These are phyloP conservation scores for Elongisporangium prolatum DNA, from an alignment of 352 stramenopile species.

Conservation along the genomic window DNA sequence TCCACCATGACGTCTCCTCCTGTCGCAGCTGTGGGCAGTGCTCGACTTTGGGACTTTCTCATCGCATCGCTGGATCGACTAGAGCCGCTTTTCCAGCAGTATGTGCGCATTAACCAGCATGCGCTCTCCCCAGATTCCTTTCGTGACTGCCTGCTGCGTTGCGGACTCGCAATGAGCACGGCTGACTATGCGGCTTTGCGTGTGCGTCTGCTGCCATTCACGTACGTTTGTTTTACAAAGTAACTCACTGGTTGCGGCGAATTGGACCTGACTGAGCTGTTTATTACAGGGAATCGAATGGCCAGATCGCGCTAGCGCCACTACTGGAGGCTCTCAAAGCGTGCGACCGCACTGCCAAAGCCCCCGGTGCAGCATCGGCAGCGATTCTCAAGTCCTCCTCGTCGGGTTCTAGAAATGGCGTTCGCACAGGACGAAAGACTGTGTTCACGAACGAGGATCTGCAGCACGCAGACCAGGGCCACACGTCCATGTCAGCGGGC, in stretches of 20 bases:
- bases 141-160: conserved; percentile 52
- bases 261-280: neutral
- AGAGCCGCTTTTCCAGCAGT: conserved; percentile 48
- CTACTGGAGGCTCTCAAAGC: conserved; percentile 46
- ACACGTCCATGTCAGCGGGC: conserved; percentile 1
- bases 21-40: conserved; percentile 36
- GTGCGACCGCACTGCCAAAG: conserved; percentile 39
- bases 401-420: conserved; percentile 2
- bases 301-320: conserved; percentile 29
- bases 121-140: conserved; percentile 54
- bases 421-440: conserved; percentile 59
- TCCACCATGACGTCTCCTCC: conserved; percentile 38
- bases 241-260: neutral
- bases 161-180: conserved; percentile 59
- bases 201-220: conserved; percentile 52
- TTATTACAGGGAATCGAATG: conserved; percentile 8
- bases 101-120: conserved; percentile 43
- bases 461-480: conserved; percentile 9
- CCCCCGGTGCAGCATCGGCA: conserved; percentile 1
- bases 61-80: conserved; percentile 44
- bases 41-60: conserved; percentile 60
- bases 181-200: conserved; percentile 64
- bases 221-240: conserved; percentile 24
- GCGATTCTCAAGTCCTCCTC: neutral
- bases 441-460: conserved; percentile 27